phyloP scores from a whole-genome alignment of 2,329 filamentous ascomycete genomes.

The Trichocomaceae sp. region DNA sequence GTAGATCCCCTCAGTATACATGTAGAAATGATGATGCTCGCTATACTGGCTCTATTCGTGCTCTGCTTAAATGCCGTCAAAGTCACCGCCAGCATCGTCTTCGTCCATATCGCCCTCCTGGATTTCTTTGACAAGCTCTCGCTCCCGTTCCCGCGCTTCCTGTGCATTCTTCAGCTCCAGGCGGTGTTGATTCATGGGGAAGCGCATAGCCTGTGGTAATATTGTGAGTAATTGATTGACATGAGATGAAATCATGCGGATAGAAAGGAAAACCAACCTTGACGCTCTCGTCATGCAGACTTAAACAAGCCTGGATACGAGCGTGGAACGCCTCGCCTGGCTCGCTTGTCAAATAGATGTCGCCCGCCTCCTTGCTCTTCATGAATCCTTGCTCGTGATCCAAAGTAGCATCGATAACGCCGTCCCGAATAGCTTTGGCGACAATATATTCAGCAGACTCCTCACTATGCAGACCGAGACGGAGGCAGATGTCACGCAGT shows the following conservation, averaged over 20 bases:
- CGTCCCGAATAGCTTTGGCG: constrained; percentile 94
- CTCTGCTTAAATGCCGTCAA: constrained; percentile 34
- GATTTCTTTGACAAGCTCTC: constrained; percentile 97
- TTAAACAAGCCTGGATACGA: constrained; percentile 83
- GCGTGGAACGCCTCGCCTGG: constrained; percentile 97
- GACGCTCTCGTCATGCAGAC: constrained; percentile 93
- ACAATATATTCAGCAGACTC: constrained; percentile 99
- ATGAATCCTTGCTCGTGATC: constrained; percentile 95
- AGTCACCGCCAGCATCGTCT: constrained; percentile 90
- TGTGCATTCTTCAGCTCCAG: constrained; percentile 96
- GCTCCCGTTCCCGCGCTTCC: constrained; percentile 92
- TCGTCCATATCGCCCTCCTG: constrained; percentile 96
- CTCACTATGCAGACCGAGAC: constrained; percentile 85
- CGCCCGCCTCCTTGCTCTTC: constrained; percentile 95
- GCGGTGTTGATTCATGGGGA: constrained; percentile 98
- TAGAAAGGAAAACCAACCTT: constrained; percentile 56
- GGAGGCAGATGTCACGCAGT: constrained; percentile 92
- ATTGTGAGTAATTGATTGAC: constrained; percentile 3
- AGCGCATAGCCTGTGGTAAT: constrained; percentile 77
- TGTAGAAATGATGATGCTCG: constrained; percentile 8
- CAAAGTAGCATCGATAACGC: constrained; percentile 89
- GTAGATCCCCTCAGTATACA: constrained; percentile 13
- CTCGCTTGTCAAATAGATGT: constrained; percentile 92
- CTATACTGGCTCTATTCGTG: constrained; percentile 8
- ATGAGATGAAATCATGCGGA: background rate